Evolutionary conservation across 139 green algal genomes (phyloP).

Genomic region (Limnomonas spitsbergensis): DNA sequence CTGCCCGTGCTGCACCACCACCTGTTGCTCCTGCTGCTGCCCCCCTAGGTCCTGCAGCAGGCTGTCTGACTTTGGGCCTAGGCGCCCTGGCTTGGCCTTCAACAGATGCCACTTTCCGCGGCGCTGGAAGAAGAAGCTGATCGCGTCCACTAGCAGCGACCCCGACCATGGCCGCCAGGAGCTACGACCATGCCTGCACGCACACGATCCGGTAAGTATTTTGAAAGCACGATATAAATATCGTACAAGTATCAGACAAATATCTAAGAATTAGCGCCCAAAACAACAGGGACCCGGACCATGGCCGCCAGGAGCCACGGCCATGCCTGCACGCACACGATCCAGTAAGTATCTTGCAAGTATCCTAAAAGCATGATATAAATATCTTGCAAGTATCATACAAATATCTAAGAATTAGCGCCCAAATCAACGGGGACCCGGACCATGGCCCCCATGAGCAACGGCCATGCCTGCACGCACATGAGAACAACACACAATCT

Average conservation of each 20-base stretch:
- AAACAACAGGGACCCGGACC: slow-evolving; percentile 23
- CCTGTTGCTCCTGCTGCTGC: too few relatives aligned
- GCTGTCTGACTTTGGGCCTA: too few relatives aligned
- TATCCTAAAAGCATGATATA: too few relatives aligned
- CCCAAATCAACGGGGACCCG: slow-evolving; percentile 21
- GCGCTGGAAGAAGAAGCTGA: slow-evolving; percentile 14
- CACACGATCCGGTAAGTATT: background rate
- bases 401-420: too few relatives aligned
- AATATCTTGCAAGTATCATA: too few relatives aligned
- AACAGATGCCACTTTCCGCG: slow-evolving; percentile 26
- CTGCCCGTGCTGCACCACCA: too few relatives aligned
- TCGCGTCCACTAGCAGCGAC: slow-evolving; percentile 28
- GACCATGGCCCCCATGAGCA: slow-evolving; percentile 35
- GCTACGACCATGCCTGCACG: slow-evolving; percentile 25
- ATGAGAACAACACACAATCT: too few relatives aligned
- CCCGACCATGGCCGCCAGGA: slow-evolving; percentile 36
- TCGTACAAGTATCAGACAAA: too few relatives aligned
- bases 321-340: slow-evolving; percentile 26
- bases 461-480: slow-evolving; percentile 27
- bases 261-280: slow-evolving; percentile 21
- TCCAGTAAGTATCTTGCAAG: background rate
- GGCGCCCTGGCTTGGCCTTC: too few relatives aligned
- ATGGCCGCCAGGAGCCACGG: slow-evolving; percentile 32
- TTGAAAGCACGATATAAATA: too few relatives aligned
- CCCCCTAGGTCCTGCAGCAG: too few relatives aligned